phyloP scores from a whole-genome alignment of 129 eudicot species.

The Helianthus annuus region HanXRQr2.0-SUNRISE NC_035445.2:166435013-166435512 shows the following conservation, averaged over 20 bases:
- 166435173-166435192: background rate
- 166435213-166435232: background rate
- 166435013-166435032: constrained; percentile 2
- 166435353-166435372: no score
- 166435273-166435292: background rate
- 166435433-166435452: no score
- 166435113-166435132: background rate
- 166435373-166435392: no score
- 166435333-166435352: no score
- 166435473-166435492: no score
- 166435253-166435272: background rate
- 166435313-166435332: no score
- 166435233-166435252: background rate
- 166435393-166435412: no score
- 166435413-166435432: no score
- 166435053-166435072: no score
- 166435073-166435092: background rate
- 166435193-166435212: background rate
- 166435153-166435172: background rate
- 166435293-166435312: background rate
- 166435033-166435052: constrained; percentile 1
- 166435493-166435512: no score
- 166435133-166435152: background rate
- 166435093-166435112: background rate
- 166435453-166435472: no score